Percentiles rank a stretch among this genome's conserved stretches.
These are phyloP conservation scores for Xylariaceae sp. DNA, from an alignment of 2,329 filamentous ascomycete species.

Conservation along the genomic window DNA sequence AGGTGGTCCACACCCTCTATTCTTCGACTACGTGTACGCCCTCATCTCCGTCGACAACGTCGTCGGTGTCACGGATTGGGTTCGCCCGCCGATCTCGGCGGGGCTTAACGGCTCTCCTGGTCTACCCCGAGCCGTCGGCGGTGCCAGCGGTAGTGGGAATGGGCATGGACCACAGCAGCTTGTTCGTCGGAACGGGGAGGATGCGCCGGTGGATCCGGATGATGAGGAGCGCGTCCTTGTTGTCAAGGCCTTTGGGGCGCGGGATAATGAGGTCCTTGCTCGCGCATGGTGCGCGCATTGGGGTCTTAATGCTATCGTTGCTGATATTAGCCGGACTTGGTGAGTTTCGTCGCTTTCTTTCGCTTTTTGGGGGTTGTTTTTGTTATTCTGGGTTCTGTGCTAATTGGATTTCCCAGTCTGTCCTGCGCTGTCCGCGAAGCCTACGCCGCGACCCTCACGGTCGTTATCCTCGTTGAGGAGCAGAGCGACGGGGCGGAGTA, in stretches of 20 bases:
- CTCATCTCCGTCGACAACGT: constrained; percentile 60
- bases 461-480: constrained; percentile 64
- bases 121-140: too few relatives aligned
- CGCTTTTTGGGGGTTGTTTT: too few relatives aligned
- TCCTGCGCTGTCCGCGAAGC: constrained; percentile 71
- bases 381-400: constrained; percentile 13
- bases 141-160: too few relatives aligned
- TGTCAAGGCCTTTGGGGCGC: constrained; percentile 67
- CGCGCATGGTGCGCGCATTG: constrained; percentile 74
- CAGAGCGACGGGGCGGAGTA: constrained; percentile 38
- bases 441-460: constrained; percentile 67
- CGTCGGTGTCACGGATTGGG: constrained; percentile 64
- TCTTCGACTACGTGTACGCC: constrained; percentile 64
- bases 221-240: constrained; percentile 65
- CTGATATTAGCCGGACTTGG: constrained; percentile 65
- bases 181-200: too few relatives aligned
- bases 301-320: constrained; percentile 67
- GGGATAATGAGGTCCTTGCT: constrained; percentile 72
- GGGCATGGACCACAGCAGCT: too few relatives aligned
- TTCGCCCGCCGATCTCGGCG: too few relatives aligned
- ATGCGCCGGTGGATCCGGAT: constrained; percentile 22
- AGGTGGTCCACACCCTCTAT: constrained; percentile 63
- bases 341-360: constrained; percentile 35
- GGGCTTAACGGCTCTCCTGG: too few relatives aligned
- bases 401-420: constrained; percentile 45